A percentile compares a stretch with the other conserved stretches of the same genome.
Conservation (phyloP, 2,329 filamentous ascomycete species). For the Claviceps citrina region DNA sequence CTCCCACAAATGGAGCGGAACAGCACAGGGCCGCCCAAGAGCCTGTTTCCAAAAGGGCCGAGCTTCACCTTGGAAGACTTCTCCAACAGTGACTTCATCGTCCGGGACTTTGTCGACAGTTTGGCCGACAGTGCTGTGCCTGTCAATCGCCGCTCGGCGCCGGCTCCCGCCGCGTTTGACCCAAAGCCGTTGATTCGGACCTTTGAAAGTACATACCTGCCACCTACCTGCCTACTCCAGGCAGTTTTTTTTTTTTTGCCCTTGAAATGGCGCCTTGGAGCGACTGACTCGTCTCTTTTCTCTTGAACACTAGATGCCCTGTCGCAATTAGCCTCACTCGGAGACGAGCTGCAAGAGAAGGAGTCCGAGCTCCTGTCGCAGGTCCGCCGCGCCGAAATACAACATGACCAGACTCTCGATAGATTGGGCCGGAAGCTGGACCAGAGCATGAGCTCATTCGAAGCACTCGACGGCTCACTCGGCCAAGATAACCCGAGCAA, state of each 20-base stretch:
- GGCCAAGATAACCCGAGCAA: conserved; percentile 38
- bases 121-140: conserved; percentile 74
- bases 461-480: conserved; percentile 71
- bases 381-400: conserved; percentile 77
- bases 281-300: background rate
- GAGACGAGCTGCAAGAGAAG: conserved; percentile 71
- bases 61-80: conserved; percentile 81
- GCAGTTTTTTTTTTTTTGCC: too few species aligned
- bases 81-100: conserved; percentile 84
- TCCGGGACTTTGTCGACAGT: conserved; percentile 91
- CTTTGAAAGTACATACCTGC: conserved; percentile 52
- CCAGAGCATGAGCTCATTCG: conserved; percentile 81
- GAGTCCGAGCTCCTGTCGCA: conserved; percentile 85
- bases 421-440: conserved; percentile 80
- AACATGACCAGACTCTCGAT: conserved; percentile 83
- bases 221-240: too few species aligned
- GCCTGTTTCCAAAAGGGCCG: conserved; percentile 62
- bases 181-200: conserved; percentile 92
- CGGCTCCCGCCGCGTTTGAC: conserved; percentile 57
- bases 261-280: background rate
- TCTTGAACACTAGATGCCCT: conserved; percentile 41
- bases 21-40: conserved; percentile 35
- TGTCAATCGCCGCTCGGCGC: conserved; percentile 62
- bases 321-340: conserved; percentile 52
- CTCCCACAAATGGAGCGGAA: conserved; percentile 26